phyloP scores from a whole-genome alignment of 345 rosid species.

The Brassica rapa region DNA sequence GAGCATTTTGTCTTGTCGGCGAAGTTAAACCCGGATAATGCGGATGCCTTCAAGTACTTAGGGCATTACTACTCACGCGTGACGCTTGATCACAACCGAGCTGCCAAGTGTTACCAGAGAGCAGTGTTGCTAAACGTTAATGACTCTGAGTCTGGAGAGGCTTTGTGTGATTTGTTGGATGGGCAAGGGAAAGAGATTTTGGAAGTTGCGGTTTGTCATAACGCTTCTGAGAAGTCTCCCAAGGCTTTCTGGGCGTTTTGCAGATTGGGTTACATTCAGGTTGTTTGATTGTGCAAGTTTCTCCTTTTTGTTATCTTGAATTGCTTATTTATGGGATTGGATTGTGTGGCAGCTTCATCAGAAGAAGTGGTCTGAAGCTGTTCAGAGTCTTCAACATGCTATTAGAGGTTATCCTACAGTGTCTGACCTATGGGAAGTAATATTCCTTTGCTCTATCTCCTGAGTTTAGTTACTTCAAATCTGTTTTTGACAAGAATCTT shows the following conservation, averaged over 20 bases:
- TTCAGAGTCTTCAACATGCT: conserved; percentile 86
- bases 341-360: conserved; percentile 50
- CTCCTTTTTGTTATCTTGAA: background rate
- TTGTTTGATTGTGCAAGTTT: conserved; percentile 24
- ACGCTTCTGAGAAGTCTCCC: conserved; percentile 79
- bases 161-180: conserved; percentile 80
- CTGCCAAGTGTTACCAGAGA: conserved; percentile 90
- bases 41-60: conserved; percentile 65
- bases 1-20: conserved; percentile 74
- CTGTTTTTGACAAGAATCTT: conserved; percentile 2
- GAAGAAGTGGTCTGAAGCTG: conserved; percentile 86
- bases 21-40: conserved; percentile 69
- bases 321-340: background rate
- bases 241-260: conserved; percentile 96
- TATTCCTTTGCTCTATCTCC: conserved; percentile 19
- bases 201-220: conserved; percentile 69
- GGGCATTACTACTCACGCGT: conserved; percentile 69
- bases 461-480: background rate
- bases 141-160: conserved; percentile 78
- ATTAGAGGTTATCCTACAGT: conserved; percentile 83
- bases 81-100: conserved; percentile 60
- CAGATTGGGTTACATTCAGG: conserved; percentile 82
- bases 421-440: conserved; percentile 91
- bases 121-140: conserved; percentile 64
- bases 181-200: conserved; percentile 66